Evolutionary conservation across 1,284 basidiomycete genomes (phyloP), one percentile per base, ranked within the genome.

Genomic region (Gastroboletus turbinatus): DNA sequence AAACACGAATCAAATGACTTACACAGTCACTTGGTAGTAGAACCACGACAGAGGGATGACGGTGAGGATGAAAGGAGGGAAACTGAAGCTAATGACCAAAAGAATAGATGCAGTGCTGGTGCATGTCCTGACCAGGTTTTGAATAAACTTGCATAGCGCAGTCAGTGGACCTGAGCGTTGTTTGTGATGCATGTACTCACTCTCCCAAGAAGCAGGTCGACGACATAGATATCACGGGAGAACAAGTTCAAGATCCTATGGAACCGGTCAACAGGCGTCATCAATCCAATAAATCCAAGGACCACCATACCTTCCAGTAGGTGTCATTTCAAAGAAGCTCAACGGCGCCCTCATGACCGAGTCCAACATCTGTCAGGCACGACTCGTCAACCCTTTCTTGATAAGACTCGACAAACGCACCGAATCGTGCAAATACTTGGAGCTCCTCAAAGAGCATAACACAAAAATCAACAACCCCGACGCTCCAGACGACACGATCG

Each of bases 171-270:
- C 44, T 35, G 35, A 16, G 1, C 13, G 5, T 46, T 8, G 1
- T 46, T 17, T 38, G 16, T 2, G 29, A 52, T 1, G 2, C 1
- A 40, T 17, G 6, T 2, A 65, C 75, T 44, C 55, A 83, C 87
- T 46, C 88, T 81, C 23, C 85, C 84, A 25, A 96, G 81, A 8
- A 92, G 76, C 65, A 91, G 85, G 68, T 98, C 96, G 29, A 97
- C 85, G 40, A 96, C 94, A 67, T 96, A 96, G 44, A 91, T 86
- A 68, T 99, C 96, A 6, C 94, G 85, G 16, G 92, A 93, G 75
- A 98, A 98, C 35, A 97, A 73, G 69, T 96, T 96, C 53, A 95
- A 69, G 44, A 92, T 86, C 10, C 90, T 91, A 43, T 2, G 17
- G 29, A 17, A 9, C 5, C 16, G 45, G 38, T 59, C 55, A 62